Conservation (phyloP, 208 protist genomes). For the Plasmodiophora brassicae region DNA sequence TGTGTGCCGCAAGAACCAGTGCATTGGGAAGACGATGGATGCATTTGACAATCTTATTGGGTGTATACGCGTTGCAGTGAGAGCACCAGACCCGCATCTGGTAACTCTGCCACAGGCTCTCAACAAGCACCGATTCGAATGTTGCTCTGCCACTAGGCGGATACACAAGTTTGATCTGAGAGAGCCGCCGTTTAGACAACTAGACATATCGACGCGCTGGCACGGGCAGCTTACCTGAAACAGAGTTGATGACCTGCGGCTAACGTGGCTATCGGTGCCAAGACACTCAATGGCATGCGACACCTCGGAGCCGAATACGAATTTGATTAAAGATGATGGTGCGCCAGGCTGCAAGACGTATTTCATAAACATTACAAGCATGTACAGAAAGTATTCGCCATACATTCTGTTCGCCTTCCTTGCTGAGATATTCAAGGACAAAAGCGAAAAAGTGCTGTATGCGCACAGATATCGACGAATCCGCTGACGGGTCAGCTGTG, state of each 20-base stretch:
- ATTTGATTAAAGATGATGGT: not conserved
- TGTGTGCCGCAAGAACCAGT: not conserved
- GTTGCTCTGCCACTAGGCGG: not conserved
- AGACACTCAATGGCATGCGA: not conserved
- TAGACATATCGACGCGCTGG: not conserved
- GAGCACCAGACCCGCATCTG: slow-evolving; percentile 23
- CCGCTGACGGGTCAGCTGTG: not conserved
- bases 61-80: slow-evolving; percentile 1
- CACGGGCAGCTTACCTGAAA: not conserved
- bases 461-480: not conserved
- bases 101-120: not conserved
- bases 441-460: slow-evolving; percentile 18
- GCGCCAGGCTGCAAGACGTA: not conserved
- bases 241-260: not conserved
- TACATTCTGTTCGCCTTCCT: not conserved
- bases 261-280: not conserved
- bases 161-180: not conserved
- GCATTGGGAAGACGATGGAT: not conserved
- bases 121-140: not conserved
- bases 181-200: too few relatives aligned
- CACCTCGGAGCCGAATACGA: not conserved
- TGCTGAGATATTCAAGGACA: not conserved
- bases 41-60: not conserved
- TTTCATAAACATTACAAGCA: not conserved
- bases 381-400: not conserved